A percentile compares a stretch with the other conserved stretches of the same genome.
Evolutionary conservation across 169 alveolate species (phyloP).

Genomic region (Plasmodium falciparum): DNA sequence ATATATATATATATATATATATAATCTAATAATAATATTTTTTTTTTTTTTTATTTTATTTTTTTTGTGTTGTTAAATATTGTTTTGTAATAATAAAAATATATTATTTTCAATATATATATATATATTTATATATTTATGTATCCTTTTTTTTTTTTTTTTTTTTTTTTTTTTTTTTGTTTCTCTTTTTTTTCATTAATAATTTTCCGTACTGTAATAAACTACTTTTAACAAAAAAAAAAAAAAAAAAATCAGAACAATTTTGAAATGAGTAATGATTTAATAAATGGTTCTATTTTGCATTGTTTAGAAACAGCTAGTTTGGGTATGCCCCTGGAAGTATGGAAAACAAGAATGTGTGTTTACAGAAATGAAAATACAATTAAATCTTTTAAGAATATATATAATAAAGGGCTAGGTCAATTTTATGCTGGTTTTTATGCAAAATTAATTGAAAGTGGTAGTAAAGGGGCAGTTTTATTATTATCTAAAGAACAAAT

Average conservation of each 20-base stretch:
- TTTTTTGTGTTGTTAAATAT: too few species aligned
- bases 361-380: slow-evolving; percentile 82
- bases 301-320: slow-evolving; percentile 86
- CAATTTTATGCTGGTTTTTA: slow-evolving; percentile 83
- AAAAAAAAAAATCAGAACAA: not conserved
- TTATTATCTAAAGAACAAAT: slow-evolving; percentile 79
- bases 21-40: too few species aligned
- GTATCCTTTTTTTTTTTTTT: slow-evolving; percentile 43
- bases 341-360: slow-evolving; percentile 89
- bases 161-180: not conserved
- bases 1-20: too few species aligned
- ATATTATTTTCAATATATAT: too few species aligned
- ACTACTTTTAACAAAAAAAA: not conserved
- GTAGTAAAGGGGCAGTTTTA: slow-evolving; percentile 84
- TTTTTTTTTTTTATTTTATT: too few species aligned
- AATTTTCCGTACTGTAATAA: slow-evolving; percentile 36
- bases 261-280: slow-evolving; percentile 43
- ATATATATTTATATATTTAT: not conserved
- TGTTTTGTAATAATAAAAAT: too few species aligned
- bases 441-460: slow-evolving; percentile 83
- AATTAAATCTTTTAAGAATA: slow-evolving; percentile 65
- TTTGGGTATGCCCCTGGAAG: slow-evolving; percentile 87
- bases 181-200: slow-evolving; percentile 7
- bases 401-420: slow-evolving; percentile 79
- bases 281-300: slow-evolving; percentile 80